Base-by-base conservation (phyloP, 352 stramenopile species). In the Globisporangium iwayamae region DNA sequence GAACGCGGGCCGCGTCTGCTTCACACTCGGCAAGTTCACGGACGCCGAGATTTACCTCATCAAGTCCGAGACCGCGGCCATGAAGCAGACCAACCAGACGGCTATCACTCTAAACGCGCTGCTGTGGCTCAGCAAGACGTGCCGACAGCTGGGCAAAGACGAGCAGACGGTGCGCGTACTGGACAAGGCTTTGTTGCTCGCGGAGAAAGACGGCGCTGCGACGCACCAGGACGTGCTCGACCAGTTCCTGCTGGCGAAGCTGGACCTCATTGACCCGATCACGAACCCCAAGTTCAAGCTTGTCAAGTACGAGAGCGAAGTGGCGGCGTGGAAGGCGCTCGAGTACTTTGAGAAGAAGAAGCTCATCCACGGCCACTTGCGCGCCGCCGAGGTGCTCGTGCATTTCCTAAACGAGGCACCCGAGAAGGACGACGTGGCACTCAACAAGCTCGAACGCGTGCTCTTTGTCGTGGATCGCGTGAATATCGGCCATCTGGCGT, bases 1-100 rank as follows among this genome's bases (percentile, higher is more conserved):
- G 25, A 90, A 91, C 56, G 70, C 73, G 48, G 83, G 80, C 0
- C 78, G 80, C 14, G 76, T 91, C 18, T 81, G 75, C 38, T 84
- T 79, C 60, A 83, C 75, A 34, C 58, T 89, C 25, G 56, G 65
- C 3, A 89, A 85, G 65, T 75, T 76, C 43, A 47, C 70, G 5
- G 70, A 89, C 41, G 80, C 80, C 0, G 72, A 87, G 52, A 66
- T 74, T 45, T 67, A 76, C 36, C 60, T 91, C 22, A 71, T 71
- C 9, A 73, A 75, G 6, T 70, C 78, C 0, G 67, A 87, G 20
- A 68, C 48, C 3, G 79, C 68, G 1, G 69, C 80, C 0, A 30
- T 50, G 34, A 69, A 62, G 41, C 57, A 64, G 2, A 36, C 32
- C 16, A 67, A 60, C 13, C 63, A 87, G 9, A 56, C 69, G 8